Conservation (phyloP, 2,329 filamentous ascomycete genomes). For the Chrysoporthe austroafricana region DNA sequence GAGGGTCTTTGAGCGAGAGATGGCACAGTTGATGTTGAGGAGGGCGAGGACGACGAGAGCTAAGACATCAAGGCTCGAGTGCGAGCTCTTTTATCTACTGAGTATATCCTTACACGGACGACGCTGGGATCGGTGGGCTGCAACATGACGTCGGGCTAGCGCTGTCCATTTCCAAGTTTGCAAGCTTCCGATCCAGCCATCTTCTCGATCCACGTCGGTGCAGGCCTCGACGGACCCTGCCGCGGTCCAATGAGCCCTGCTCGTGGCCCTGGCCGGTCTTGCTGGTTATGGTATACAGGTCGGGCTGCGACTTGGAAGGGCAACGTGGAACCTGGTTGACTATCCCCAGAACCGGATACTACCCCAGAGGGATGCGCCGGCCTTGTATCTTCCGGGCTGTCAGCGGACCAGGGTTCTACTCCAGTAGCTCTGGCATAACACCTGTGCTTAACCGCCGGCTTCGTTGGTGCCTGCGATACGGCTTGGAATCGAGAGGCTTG, state of each 20-base stretch:
- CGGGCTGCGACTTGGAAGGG: not conserved
- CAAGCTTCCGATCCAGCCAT: not conserved
- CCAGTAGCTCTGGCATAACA: not conserved
- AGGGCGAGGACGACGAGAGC: not conserved
- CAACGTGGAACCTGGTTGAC: conserved; percentile 1
- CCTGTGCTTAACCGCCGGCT: not conserved
- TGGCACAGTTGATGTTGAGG: not conserved
- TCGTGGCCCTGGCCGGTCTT: not conserved
- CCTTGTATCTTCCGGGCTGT: not conserved
- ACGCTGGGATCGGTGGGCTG: not conserved
- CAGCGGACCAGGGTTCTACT: not conserved
- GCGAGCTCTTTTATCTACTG: not conserved
- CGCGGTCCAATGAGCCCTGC: not conserved
- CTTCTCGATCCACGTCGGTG: not conserved
- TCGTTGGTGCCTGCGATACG: not conserved
- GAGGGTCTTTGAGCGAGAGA: too few relatives aligned
- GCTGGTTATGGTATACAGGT: not conserved
- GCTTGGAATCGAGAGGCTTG: too few relatives aligned
- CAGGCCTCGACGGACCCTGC: not conserved
- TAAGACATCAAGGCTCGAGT: not conserved
- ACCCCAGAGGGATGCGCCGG: not conserved
- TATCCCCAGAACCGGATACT: not conserved
- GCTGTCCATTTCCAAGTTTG: not conserved
- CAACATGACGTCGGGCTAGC: not conserved
- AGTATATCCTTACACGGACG: too few relatives aligned